Conservation (phyloP, 805 yeast species). For the Nakazawaea holstii region DNA sequence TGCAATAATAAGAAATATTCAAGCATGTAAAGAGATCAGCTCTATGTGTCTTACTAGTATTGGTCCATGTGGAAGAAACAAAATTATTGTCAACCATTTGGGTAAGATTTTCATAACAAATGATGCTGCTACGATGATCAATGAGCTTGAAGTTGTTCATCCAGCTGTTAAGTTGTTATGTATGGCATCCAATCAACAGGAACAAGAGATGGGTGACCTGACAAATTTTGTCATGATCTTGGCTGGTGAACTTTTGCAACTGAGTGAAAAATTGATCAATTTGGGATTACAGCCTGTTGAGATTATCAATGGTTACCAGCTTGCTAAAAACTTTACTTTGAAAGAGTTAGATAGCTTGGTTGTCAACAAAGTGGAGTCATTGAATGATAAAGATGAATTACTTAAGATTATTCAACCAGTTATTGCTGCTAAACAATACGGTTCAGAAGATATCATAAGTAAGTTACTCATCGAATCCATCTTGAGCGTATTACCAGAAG, state of each 20-base stretch:
- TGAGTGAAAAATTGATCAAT: conserved; percentile 79
- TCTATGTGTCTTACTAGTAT: conserved; percentile 88
- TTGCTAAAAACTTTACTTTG: conserved; percentile 75
- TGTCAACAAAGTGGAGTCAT: conserved; percentile 56
- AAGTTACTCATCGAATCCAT: conserved; percentile 83
- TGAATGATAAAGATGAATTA: conserved; percentile 49
- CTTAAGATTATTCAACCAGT: conserved; percentile 78
- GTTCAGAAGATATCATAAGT: conserved; percentile 74
- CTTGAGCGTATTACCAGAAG: conserved; percentile 65
- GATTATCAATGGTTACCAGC: conserved; percentile 84
- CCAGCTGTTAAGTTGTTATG: conserved; percentile 95
- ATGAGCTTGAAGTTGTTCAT: conserved; percentile 90
- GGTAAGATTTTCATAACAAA: conserved; percentile 86
- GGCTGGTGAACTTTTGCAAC: conserved; percentile 87
- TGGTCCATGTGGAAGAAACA: conserved; percentile 97
- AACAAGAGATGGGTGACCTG: conserved; percentile 94
- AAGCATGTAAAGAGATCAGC: conserved; percentile 91
- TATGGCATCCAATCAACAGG: conserved; percentile 97
- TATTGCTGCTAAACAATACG: conserved; percentile 89
- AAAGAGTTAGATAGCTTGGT: conserved; percentile 62
- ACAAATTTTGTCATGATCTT: conserved; percentile 86
- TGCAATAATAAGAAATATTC: conserved; percentile 86
- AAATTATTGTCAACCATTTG: conserved; percentile 85
- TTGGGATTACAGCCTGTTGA: conserved; percentile 90
- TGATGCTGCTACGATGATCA: conserved; percentile 97